Conservation (phyloP, 2,329 filamentous ascomycete species). For the Thielaviopsis euricoi region DNA sequence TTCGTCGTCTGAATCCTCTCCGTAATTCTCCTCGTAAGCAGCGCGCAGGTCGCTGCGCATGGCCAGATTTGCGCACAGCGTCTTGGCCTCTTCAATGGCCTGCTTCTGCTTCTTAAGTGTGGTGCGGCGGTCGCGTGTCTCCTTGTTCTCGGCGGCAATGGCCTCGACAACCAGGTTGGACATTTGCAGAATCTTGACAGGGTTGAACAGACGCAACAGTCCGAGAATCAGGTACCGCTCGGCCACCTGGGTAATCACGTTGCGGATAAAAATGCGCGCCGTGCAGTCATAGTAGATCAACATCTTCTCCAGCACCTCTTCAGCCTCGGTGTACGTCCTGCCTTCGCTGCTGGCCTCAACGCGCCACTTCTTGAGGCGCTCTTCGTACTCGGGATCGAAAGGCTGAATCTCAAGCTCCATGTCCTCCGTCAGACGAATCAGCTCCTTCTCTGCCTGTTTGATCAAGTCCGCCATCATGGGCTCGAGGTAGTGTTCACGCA, state of each 20-base stretch:
- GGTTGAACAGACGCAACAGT: slow-evolving; percentile 35
- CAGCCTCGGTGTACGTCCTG: slow-evolving; percentile 31
- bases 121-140: slow-evolving; percentile 32
- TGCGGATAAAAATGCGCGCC: slow-evolving; percentile 34
- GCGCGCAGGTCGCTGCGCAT: slow-evolving; percentile 34
- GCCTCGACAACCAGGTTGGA: slow-evolving; percentile 27
- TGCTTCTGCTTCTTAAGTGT: slow-evolving; percentile 31
- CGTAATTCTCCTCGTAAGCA: slow-evolving; percentile 16
- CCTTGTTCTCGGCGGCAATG: slow-evolving; percentile 36
- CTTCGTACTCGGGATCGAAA: slow-evolving; percentile 36
- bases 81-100: slow-evolving; percentile 33
- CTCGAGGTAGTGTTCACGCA: slow-evolving; percentile 32
- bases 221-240: slow-evolving; percentile 34
- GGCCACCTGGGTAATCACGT: slow-evolving; percentile 35
- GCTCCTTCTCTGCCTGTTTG: slow-evolving; percentile 29
- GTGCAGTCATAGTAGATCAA: slow-evolving; percentile 37
- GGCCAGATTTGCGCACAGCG: slow-evolving; percentile 31
- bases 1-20: slow-evolving; percentile 10
- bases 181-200: slow-evolving; percentile 33
- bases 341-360: slow-evolving; percentile 25
- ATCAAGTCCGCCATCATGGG: slow-evolving; percentile 30
- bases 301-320: slow-evolving; percentile 39
- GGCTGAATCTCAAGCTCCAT: slow-evolving; percentile 37
- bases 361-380: slow-evolving; percentile 32
- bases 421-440: slow-evolving; percentile 29